These are phyloP conservation scores for Capsella bursapastoris DNA, from an alignment of 345 rosid genomes.

Conservation along the genomic window DNA sequence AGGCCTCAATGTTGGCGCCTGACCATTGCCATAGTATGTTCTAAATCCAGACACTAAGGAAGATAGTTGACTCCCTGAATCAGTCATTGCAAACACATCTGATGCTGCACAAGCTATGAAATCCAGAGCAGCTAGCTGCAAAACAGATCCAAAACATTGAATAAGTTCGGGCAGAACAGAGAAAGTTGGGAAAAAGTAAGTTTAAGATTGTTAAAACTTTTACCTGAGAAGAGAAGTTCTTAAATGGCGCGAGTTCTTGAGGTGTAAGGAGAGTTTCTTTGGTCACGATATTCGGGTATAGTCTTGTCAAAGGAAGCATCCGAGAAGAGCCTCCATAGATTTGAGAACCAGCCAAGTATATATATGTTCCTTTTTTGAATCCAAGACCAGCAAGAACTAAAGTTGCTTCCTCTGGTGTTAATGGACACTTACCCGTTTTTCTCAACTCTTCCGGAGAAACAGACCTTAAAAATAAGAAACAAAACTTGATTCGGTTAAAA, in stretches of 20 bases:
- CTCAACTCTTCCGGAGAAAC: slow-evolving; percentile 66
- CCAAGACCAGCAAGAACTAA: slow-evolving; percentile 87
- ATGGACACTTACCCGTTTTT: slow-evolving; percentile 82
- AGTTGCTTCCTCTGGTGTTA: slow-evolving; percentile 96
- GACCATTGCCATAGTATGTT: slow-evolving; percentile 73
- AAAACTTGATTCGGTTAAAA: not conserved
- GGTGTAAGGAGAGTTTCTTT: slow-evolving; percentile 87
- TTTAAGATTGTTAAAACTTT: not conserved
- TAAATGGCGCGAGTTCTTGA: slow-evolving; percentile 78
- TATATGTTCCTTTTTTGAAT: slow-evolving; percentile 63
- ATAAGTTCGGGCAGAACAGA: not conserved
- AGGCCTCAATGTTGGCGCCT: slow-evolving; percentile 79
- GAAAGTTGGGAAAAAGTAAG: not conserved
- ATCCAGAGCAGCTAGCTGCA: slow-evolving; percentile 90
- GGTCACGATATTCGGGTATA: slow-evolving; percentile 82
- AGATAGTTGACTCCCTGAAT: slow-evolving; percentile 91
- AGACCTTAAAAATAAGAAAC: slow-evolving; percentile 47
- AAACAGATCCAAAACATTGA: not conserved
- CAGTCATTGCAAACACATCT: slow-evolving; percentile 92
- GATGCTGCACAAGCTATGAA: slow-evolving; percentile 89
- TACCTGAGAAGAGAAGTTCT: slow-evolving; percentile 91
- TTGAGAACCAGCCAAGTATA: slow-evolving; percentile 80
- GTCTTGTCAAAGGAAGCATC: slow-evolving; percentile 71
- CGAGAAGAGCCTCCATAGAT: slow-evolving; percentile 73
- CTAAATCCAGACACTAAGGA: slow-evolving; percentile 89